These are phyloP conservation scores for Hypoxylon sp. DNA, from an alignment of 2,329 filamentous ascomycete genomes.

Conservation along the genomic window DNA sequence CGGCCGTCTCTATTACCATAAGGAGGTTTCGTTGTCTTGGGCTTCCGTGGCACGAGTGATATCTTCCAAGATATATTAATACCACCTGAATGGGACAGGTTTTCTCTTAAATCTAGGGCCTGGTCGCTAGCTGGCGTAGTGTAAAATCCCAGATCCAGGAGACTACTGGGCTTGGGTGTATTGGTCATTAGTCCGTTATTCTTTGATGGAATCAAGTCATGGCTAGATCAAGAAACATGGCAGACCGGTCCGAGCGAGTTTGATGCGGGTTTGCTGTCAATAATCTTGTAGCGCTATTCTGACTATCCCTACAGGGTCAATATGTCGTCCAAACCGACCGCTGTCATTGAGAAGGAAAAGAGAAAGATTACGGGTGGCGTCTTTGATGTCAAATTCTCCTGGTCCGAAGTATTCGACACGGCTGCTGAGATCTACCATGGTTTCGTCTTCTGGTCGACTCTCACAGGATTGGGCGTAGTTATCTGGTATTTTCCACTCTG, in stretches of 20 bases:
- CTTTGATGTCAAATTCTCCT: constrained; percentile 80
- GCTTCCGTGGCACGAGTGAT: not conserved
- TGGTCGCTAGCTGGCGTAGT: constrained; percentile 2
- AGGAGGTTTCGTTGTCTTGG: not conserved
- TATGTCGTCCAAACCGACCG: constrained; percentile 62
- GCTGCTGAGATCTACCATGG: constrained; percentile 92
- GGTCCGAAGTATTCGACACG: constrained; percentile 82
- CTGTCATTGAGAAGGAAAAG: constrained; percentile 80
- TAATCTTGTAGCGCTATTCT: constrained; percentile 43
- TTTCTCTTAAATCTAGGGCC: not conserved
- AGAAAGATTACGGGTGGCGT: constrained; percentile 79
- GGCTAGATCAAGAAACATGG: not conserved
- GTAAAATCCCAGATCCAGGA: not conserved
- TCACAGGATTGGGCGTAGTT: constrained; percentile 88
- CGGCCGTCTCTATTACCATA: not conserved
- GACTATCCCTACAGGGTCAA: constrained; percentile 61
- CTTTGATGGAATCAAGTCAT: constrained; percentile 1
- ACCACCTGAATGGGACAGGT: not conserved
- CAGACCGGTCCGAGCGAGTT: constrained; percentile 50
- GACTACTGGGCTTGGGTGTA: constrained; percentile 3
- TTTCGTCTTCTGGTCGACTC: constrained; percentile 94
- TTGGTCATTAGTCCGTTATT: not conserved
- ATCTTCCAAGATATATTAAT: not conserved
- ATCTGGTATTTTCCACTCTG: constrained; percentile 99
- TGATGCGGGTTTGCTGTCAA: constrained; percentile 29